phyloP scores from a whole-genome alignment of 148 eudicot species.

The Vaccinium corymbosum region DNA sequence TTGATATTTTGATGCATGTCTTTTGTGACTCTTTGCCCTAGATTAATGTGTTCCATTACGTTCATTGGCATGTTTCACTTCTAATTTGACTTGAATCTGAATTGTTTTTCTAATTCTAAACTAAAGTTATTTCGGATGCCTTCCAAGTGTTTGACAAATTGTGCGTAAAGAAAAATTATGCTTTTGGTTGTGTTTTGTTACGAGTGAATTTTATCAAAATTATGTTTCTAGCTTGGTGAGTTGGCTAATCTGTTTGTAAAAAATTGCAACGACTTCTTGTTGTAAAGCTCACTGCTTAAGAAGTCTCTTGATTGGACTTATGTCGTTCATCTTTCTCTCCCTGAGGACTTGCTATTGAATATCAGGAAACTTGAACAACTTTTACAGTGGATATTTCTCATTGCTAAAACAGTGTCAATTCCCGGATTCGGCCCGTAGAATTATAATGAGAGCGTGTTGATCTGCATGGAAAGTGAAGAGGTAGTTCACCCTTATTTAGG shows the following conservation, averaged over 20 bases:
- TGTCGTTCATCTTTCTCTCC: neutral
- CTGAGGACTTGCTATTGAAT: neutral
- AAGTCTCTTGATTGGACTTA: neutral
- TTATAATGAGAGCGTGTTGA: neutral
- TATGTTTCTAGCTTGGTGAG: neutral
- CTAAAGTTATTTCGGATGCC: too few species aligned
- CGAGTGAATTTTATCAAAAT: too few species aligned
- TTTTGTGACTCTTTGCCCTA: too few species aligned
- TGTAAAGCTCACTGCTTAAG: neutral
- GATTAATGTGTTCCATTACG: too few species aligned
- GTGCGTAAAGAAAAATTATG: too few species aligned
- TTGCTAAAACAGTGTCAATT: neutral
- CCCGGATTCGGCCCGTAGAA: neutral
- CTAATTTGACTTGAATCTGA: too few species aligned
- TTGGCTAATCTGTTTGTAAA: neutral
- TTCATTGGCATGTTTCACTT: too few species aligned
- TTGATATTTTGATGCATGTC: neutral
- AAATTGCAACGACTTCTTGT: neutral
- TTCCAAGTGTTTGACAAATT: too few species aligned
- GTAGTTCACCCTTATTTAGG: neutral
- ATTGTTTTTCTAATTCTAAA: too few species aligned
- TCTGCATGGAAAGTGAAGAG: neutral
- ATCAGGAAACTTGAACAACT: neutral
- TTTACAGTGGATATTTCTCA: neutral
- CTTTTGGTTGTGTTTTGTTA: too few species aligned